Evolutionary conservation across 768 basidiomycete species (phyloP), one percentile per base, ranked within the genome.

Genomic region (Scleroderma bovista): DNA sequence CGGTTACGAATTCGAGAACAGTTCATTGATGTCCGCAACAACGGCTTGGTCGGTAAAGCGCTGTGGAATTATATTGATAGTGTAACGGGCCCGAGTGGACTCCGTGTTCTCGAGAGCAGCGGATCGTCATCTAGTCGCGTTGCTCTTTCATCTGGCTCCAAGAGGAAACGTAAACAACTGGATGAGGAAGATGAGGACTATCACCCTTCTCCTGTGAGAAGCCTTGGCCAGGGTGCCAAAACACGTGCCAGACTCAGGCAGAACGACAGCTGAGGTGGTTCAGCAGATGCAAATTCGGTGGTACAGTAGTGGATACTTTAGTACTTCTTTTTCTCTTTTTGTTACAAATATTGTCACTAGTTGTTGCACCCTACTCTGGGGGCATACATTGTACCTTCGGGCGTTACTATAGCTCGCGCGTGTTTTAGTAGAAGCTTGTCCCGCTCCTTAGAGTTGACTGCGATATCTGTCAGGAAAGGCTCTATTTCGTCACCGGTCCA

Each of bases 341-440:
- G 34, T 15, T 43, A 43, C 19, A n/a, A n/a, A n/a, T n/a, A 43
- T 17, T 43, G 24, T 26, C n/a, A 26, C 41, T 68, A 81, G 31
- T 72, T 75, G 60, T 68, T 79, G 59, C 83, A 82, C 59, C 80
- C 79, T 26, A 75, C 78, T 54, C 87, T 72, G 1, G 86, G 77
- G 1, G 85, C 88, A 65, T 92, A 95, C 77, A 81, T 88, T 32
- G 79, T 64, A 0, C 85, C 86, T 11, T 79, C 73, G 0, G 74
- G 60, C 46, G 88, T 85, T 46, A 84, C 88, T 38, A 83, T 76
- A 3, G 88, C 79, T 41, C 94, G 74, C 32, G 89, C 89, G 60
- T 86, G 89, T 69, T 93, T 97, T 38, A 91, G 77, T 34, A 96
- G 69, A 54, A 95, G 63, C 64, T 85, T 92, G 63, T 98, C 94